Evolutionary conservation across 192 early-diverging fungal species (phyloP).

Genomic region (Endogone sp.): DNA sequence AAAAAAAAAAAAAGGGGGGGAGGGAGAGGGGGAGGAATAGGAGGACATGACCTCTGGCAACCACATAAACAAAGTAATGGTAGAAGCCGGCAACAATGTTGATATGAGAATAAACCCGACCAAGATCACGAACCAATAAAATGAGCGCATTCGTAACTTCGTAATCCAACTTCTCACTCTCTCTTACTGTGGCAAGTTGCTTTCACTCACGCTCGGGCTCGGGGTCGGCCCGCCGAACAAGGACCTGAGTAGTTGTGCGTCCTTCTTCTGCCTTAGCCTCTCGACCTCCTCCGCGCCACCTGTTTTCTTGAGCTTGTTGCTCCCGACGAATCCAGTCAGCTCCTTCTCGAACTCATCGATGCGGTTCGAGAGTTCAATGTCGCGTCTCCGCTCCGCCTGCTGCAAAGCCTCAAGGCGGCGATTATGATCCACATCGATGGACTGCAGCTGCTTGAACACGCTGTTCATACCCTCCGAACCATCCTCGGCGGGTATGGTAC

Average conservation of each 20-base stretch:
- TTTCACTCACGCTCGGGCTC: no score
- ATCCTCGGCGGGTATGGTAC: constrained; percentile 55
- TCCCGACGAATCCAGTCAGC: constrained; percentile 58
- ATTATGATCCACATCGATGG: constrained; percentile 63
- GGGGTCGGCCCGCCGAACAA: constrained; percentile 35
- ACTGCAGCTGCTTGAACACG: constrained; percentile 63
- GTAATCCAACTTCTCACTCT: no score
- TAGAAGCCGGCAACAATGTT: no score
- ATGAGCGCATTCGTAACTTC: no score
- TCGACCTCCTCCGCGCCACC: constrained; percentile 74
- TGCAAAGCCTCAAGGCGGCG: constrained; percentile 64
- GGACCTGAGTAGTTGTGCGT: constrained; percentile 55
- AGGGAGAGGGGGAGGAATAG: no score
- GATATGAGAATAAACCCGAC: no score
- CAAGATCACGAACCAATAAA: no score
- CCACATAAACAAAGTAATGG: no score
- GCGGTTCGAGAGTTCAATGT: constrained; percentile 58
- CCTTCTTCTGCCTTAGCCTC: constrained; percentile 61
- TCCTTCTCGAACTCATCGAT: constrained; percentile 80
- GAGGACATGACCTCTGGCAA: no score
- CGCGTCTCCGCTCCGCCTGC: constrained; percentile 59
- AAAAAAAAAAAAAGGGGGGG: no score
- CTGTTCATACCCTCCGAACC: constrained; percentile 60
- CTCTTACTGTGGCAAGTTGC: no score
- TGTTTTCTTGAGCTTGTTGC: constrained; percentile 66